Base-by-base conservation (phyloP, 768 basidiomycete genomes). In the Lactarius hatsudake region DNA sequence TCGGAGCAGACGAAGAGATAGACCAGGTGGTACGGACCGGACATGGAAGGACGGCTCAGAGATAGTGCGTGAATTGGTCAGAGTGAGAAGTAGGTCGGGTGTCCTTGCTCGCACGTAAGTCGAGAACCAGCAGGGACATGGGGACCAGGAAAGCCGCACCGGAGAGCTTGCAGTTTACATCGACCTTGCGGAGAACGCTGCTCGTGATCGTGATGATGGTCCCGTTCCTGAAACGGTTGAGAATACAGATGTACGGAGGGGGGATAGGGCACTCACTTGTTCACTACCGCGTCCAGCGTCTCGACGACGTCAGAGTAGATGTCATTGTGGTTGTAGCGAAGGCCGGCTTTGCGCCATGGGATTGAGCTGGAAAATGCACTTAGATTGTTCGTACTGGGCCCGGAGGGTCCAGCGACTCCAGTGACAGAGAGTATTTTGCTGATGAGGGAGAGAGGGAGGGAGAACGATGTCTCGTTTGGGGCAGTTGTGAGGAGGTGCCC, bases 31-130 rank as follows among this genome's bases (percentile, higher is more conserved):
- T 30, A 30, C 30, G 95, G 87, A 75, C n/a, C n/a, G n/a, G n/a
- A n/a, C n/a, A n/a, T 98, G 96, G 76, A 98, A 96, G 1, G 91
- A 86, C 69, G 89, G 90, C 71, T 96, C 92, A 2, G 62, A 32
- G 20, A 71, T 64, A 28, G 64, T 65, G 56, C 59, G 61, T 18
- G 65, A 40, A 80, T 81, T 72, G 95, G 79, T 36, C 28, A 94
- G 93, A 5, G 85, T 1, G 91, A 83, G 74, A 93, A 87, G 79
- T 62, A 96, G 82, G 73, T 97, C 96, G 20, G 96, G 96, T 54
- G 88, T 95, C 55, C 94, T 94, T 89, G 26, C 8, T 30, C 5
- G 17, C 20, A 20, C 32, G 54, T 56, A 54, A 38, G 55, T 48
- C 30, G 53, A 43, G 13, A 20, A 1, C 30, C 26, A 13, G 28